Percentiles rank a stretch among this genome's conserved stretches.
Conservation (phyloP, 257 asterid species). For the Salvia splendens region DNA sequence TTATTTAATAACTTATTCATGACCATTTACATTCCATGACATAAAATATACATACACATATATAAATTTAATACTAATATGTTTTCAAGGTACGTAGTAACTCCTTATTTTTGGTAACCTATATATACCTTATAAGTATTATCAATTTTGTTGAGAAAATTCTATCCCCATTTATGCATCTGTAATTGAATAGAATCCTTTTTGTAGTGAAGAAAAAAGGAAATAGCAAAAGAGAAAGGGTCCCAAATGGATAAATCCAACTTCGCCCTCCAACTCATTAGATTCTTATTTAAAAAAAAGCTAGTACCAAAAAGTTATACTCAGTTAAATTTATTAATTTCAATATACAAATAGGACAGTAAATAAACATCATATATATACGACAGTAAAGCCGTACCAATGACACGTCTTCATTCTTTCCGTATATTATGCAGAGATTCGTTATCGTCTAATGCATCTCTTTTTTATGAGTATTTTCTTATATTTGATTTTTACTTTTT, state of each 20-base stretch:
- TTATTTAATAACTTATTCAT: too few relatives aligned
- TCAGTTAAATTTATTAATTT: neutral
- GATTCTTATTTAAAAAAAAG: conserved; percentile 53
- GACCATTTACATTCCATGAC: too few relatives aligned
- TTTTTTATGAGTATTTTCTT: neutral
- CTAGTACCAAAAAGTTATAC: conserved; percentile 33
- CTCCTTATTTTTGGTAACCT: too few relatives aligned
- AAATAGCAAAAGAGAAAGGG: conserved; percentile 34
- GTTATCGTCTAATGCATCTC: conserved; percentile 34
- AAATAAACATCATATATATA: neutral
- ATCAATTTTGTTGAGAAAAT: conserved; percentile 35
- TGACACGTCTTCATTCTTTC: conserved; percentile 36
- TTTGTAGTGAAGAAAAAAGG: conserved; percentile 12
- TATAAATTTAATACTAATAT: too few relatives aligned
- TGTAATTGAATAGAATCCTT: conserved; percentile 49
- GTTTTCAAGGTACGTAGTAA: too few relatives aligned
- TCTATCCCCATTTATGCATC: conserved; percentile 38
- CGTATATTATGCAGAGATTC: conserved; percentile 46
- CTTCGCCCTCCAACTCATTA: conserved; percentile 61
- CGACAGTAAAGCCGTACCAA: conserved; percentile 39
- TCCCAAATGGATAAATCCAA: conserved; percentile 78
- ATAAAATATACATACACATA: neutral
- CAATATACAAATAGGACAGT: neutral
- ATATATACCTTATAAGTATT: neutral
- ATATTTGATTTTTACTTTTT: neutral